Base-by-base conservation (phyloP, 1,284 basidiomycete species). In the Fomitopsis betulina region DNA sequence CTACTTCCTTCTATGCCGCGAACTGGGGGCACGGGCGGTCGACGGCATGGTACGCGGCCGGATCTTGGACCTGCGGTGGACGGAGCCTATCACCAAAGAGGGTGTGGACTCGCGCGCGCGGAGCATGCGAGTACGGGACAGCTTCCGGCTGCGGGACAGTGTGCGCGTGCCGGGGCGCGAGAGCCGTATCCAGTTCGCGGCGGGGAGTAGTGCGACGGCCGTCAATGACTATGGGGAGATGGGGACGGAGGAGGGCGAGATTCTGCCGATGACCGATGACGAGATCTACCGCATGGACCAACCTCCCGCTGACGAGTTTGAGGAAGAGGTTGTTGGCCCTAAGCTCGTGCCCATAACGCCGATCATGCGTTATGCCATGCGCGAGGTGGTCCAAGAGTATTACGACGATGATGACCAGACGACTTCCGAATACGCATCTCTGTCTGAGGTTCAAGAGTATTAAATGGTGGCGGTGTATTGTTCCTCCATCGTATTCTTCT, bases 11-110 rank as follows among this genome's bases (percentile, higher is more conserved):
- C 77, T 92, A 8, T 92, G 89, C 66, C 78, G 89, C 35, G 88
- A 91, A 70, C 74, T 92, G 23, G 91, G 91, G 1, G 87, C 88
- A 47, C 76, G 82, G 9, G 87, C 88, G 5, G 87, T 93, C 5
- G 91, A 93, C 67, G 89, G 87, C 19, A 88, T 93, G 86, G 81
- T 93, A 27, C 83, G 84, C 60, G 87, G 85, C 2, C 78, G 84
- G 51, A 82, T 92, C 39, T 70, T 93, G 55, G 88, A 91, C 69
- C 67, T 93, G 63, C 74, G 90, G 45, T 91, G 90, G 91, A 89
- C 84, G 54, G 84, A 88, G 60, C 74, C 83, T 2, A 78, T 91
- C 23, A 83, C 85, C 58, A 76, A 73, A 61, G 70, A 72, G 63
- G 65, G 67, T 40, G 60, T 57, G 50, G 70, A 70, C 60, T 60